These are phyloP conservation scores for Marasmius sp. DNA, from an alignment of 1,284 basidiomycete species.

Conservation along the genomic window DNA sequence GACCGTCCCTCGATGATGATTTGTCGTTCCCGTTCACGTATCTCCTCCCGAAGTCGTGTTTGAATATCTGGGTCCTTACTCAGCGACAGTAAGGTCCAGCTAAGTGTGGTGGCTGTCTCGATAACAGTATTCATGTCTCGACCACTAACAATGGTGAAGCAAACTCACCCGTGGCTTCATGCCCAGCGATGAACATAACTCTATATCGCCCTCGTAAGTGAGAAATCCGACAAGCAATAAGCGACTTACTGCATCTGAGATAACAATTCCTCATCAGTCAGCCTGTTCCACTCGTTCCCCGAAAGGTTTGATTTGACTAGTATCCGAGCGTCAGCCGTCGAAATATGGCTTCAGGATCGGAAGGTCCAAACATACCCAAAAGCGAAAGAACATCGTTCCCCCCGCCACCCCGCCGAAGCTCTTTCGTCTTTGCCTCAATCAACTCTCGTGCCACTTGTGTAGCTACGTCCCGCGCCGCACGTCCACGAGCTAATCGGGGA, in stretches of 20 bases:
- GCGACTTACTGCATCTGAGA: conserved; percentile 50
- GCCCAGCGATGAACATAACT: conserved; percentile 40
- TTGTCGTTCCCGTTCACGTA: conserved; percentile 4
- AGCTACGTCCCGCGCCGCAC: conserved; percentile 35
- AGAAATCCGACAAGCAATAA: not conserved
- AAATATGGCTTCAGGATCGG: not conserved
- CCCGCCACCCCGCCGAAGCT: conserved; percentile 26
- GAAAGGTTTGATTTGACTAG: conserved; percentile 55
- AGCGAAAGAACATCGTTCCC: conserved; percentile 42
- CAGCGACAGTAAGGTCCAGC: conserved; percentile 35
- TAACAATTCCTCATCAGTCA: conserved; percentile 52
- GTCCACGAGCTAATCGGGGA: conserved; percentile 34
- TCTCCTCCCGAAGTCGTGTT: conserved; percentile 16
- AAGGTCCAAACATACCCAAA: conserved; percentile 28
- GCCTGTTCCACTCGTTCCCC: conserved; percentile 38
- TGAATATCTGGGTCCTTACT: conserved; percentile 17
- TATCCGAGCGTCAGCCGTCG: not conserved
- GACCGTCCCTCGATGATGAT: conserved; percentile 1
- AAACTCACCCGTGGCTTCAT: conserved; percentile 55
- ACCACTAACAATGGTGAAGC: not conserved
- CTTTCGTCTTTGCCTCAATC: conserved; percentile 38
- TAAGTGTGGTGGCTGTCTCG: conserved; percentile 38
- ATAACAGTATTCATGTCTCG: not conserved
- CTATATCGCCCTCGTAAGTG: conserved; percentile 15
- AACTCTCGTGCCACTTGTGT: conserved; percentile 41